A percentile compares a stretch with the other conserved stretches of the same genome.
Evolutionary conservation across 345 rosid genomes (phyloP).

Genomic region (Leavenworthia alabamica): DNA sequence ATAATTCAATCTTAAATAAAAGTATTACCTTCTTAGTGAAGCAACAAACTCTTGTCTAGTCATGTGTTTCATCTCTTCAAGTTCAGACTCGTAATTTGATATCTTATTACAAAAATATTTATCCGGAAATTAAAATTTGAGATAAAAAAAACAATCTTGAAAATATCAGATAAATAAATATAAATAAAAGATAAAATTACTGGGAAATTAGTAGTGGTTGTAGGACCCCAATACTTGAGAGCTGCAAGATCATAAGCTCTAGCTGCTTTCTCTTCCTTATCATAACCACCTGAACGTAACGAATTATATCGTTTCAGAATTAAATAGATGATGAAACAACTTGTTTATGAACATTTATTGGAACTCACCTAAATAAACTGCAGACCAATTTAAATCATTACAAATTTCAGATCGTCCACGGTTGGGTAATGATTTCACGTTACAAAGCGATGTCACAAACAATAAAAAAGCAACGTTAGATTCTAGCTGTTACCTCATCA

Average conservation of each 20-base stretch:
- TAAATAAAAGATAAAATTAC: constrained; percentile 21
- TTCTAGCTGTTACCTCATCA: constrained; percentile 1
- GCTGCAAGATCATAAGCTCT: constrained; percentile 97
- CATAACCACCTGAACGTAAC: constrained; percentile 71
- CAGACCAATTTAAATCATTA: constrained; percentile 31
- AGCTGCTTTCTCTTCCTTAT: constrained; percentile 90
- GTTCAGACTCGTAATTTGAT: constrained; percentile 67
- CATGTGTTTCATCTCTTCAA: constrained; percentile 90
- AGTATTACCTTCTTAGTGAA: constrained; percentile 67
- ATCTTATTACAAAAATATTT: constrained; percentile 34
- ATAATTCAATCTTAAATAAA: not conserved
- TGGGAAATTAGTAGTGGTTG: constrained; percentile 85
- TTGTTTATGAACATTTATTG: constrained; percentile 8
- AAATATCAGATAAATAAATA: not conserved
- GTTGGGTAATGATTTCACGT: constrained; percentile 48
- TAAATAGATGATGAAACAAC: constrained; percentile 1
- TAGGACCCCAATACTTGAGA: constrained; percentile 96
- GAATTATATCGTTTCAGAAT: not conserved
- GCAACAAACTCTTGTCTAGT: constrained; percentile 94
- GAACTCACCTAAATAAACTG: constrained; percentile 83
- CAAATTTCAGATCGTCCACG: constrained; percentile 37
- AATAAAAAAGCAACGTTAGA: constrained; percentile 27
- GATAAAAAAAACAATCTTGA: not conserved
- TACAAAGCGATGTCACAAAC: constrained; percentile 25
- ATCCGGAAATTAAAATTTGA: not conserved